A percentile compares a stretch with the other conserved stretches of the same genome.
phyloP scores from a whole-genome alignment of 2,329 filamentous ascomycete species.

The Aspergillus pseudoviridinutans region DNA sequence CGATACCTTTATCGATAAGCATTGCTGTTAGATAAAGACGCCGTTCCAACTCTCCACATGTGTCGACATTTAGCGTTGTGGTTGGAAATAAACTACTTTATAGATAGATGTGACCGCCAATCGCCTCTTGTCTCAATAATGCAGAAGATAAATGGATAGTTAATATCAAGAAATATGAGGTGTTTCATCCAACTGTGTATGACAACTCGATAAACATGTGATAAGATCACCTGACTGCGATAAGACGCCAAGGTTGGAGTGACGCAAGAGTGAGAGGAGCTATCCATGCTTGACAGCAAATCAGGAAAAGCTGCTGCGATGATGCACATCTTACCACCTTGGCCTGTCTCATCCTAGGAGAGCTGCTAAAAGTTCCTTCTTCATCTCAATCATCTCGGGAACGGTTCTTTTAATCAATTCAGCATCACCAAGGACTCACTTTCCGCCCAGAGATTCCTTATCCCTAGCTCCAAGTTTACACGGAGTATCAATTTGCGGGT shows the following conservation, averaged over 20 bases:
- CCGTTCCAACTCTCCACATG: background rate
- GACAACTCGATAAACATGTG: background rate
- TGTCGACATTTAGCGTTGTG: background rate
- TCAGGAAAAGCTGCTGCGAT: constrained; percentile 2
- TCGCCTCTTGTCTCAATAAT: background rate
- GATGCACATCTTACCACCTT: constrained; percentile 2
- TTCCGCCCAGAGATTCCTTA: background rate
- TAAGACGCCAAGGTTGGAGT: constrained; percentile 15
- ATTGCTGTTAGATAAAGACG: background rate
- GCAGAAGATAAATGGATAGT: background rate
- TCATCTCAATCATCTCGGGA: background rate
- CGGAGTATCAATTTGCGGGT: background rate
- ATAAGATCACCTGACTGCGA: constrained; percentile 13
- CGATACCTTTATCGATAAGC: background rate
- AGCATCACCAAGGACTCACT: background rate
- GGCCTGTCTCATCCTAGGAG: background rate
- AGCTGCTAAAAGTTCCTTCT: background rate
- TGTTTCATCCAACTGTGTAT: background rate
- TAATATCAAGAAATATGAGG: background rate
- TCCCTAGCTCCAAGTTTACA: background rate
- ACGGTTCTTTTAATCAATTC: background rate
- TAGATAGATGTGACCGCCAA: background rate
- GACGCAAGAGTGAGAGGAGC: constrained; percentile 18
- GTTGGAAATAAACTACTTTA: background rate
- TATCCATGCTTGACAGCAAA: constrained; percentile 1